A percentile compares a stretch with the other conserved stretches of the same genome.
phyloP scores from a whole-genome alignment of 495 filamentous ascomycete species.

The Aspergillus funiculosus region DNA sequence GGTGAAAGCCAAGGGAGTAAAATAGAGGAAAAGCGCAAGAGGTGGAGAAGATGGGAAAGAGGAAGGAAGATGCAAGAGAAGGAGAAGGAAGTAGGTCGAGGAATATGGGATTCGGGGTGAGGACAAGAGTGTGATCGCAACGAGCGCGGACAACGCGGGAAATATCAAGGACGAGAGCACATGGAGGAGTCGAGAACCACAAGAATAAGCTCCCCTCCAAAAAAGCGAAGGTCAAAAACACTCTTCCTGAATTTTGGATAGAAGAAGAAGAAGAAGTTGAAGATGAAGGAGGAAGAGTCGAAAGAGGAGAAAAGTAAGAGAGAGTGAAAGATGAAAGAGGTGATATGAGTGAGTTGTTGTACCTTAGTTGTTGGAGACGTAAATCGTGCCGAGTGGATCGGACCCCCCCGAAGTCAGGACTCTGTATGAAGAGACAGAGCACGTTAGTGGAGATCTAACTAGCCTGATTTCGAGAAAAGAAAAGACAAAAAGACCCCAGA shows the following conservation, averaged over 20 bases:
- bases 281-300: constrained; percentile 7
- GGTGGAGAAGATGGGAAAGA: constrained; percentile 8
- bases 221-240: background rate
- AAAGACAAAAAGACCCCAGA: constrained; percentile 10
- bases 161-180: constrained; percentile 5
- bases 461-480: constrained; percentile 5
- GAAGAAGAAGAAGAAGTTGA: background rate
- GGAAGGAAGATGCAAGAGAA: constrained; percentile 7
- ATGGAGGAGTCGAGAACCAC: constrained; percentile 8
- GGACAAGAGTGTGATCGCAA: constrained; percentile 7
- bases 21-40: constrained; percentile 20
- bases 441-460: constrained; percentile 18
- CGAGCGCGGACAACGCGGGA: constrained; percentile 4
- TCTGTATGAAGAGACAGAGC: constrained; percentile 3
- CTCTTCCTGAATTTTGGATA: background rate
- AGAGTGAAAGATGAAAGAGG: constrained; percentile 15
- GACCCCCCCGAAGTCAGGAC: constrained; percentile 22
- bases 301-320: constrained; percentile 1
- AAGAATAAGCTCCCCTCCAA: constrained; percentile 1
- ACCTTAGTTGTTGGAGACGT: constrained; percentile 1
- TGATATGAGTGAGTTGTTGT: constrained; percentile 16
- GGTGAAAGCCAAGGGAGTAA: constrained; percentile 10
- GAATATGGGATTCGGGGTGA: background rate
- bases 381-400: constrained; percentile 21
- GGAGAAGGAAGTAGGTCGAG: constrained; percentile 9